Conservation (phyloP, 805 yeast species). For the Nakazawaea molendinolei region DNA sequence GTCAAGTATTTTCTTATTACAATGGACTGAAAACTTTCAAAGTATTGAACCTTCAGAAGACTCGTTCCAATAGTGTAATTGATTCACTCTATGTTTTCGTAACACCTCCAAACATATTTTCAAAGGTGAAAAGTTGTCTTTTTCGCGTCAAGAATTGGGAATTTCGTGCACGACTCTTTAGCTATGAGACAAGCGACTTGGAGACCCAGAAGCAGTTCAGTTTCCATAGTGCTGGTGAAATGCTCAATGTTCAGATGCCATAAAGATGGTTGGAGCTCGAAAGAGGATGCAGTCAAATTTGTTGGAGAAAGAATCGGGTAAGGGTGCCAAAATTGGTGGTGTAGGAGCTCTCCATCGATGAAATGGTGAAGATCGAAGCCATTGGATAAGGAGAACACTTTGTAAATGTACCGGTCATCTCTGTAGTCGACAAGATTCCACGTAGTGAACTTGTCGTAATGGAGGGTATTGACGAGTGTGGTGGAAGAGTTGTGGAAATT, state of each 20-base stretch:
- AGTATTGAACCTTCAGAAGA: no score
- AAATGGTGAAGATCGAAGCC: background rate
- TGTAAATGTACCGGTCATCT: slow-evolving; percentile 29
- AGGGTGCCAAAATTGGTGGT: slow-evolving; percentile 34
- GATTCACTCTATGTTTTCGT: no score
- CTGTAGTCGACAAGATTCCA: slow-evolving; percentile 24
- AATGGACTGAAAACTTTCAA: no score
- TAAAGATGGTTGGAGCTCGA: slow-evolving; percentile 25
- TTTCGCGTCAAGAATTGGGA: no score
- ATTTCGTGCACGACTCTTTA: no score
- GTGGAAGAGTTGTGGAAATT: slow-evolving; percentile 15
- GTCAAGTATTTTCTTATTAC: no score
- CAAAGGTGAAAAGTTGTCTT: no score
- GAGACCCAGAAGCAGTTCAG: slow-evolving; percentile 42
- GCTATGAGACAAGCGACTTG: slow-evolving; percentile 39
- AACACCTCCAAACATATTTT: no score
- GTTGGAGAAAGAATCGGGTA: slow-evolving; percentile 34
- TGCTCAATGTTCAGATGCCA: slow-evolving; percentile 43
- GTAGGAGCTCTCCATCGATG: slow-evolving; percentile 19
- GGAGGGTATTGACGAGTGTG: slow-evolving; percentile 13
- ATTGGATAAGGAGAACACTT: slow-evolving; percentile 29
- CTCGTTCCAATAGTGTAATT: no score
- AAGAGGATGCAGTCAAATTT: slow-evolving; percentile 19
- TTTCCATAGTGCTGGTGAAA: slow-evolving; percentile 46
- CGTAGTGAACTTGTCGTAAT: no score